Evolutionary conservation across 306 rosid genomes (phyloP).

Genomic region (Mucuna pruriens): DNA sequence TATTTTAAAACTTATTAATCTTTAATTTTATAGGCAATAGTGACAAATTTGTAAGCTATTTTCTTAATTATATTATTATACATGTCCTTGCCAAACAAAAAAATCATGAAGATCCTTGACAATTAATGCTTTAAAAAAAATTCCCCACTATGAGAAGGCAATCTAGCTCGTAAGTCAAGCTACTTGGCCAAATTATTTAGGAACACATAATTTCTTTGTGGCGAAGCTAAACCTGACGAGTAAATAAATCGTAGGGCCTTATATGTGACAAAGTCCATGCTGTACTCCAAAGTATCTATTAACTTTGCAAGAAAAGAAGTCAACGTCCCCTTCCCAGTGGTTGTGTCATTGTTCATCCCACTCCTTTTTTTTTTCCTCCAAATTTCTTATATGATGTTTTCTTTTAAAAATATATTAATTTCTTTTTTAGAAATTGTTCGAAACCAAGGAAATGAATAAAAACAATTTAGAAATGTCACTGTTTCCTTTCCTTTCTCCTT

Average conservation of each 20-base stretch:
- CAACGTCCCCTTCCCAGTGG: background rate
- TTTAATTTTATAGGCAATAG: background rate
- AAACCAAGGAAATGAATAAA: too few relatives aligned
- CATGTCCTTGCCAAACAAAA: background rate
- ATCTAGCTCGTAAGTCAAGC: slow-evolving; percentile 2
- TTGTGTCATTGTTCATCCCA: background rate
- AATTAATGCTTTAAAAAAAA: background rate
- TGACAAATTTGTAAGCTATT: background rate
- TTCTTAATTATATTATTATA: background rate
- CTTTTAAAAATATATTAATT: background rate
- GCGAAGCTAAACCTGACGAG: slow-evolving; percentile 13
- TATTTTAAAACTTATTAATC: background rate
- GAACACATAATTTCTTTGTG: slow-evolving; percentile 8
- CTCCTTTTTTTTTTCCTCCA: background rate
- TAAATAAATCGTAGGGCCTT: background rate
- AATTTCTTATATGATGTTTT: background rate
- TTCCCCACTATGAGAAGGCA: background rate
- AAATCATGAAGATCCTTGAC: too few relatives aligned
- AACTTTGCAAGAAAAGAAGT: background rate
- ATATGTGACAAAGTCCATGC: slow-evolving; percentile 32
- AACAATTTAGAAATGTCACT: too few relatives aligned
- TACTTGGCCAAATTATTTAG: slow-evolving; percentile 6
- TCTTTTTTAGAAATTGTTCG: background rate
- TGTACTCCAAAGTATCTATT: background rate
- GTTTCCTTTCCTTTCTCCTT: too few relatives aligned